Percentiles rank a stretch among this genome's conserved stretches.
These are phyloP conservation scores for Xylaria hypoxylon DNA, from an alignment of 2,329 filamentous ascomycete species.

Conservation along the genomic window DNA sequence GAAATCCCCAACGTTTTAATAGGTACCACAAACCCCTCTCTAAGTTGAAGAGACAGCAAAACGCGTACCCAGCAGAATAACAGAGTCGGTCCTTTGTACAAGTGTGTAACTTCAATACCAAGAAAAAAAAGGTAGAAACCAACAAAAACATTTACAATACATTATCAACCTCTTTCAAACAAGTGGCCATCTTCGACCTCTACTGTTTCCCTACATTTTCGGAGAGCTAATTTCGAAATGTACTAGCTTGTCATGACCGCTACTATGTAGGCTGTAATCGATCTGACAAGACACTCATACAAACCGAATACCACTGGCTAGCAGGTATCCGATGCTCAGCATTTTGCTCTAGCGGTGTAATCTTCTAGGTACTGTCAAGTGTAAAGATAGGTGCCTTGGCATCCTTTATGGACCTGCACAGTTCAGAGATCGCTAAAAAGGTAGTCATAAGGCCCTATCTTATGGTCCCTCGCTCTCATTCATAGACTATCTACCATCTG, in stretches of 20 bases:
- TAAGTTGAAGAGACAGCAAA: constrained; percentile 22
- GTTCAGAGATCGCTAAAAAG: too few species aligned
- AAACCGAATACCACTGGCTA: too few species aligned
- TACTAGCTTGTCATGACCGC: background rate
- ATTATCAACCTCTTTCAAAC: too few species aligned
- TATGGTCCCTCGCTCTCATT: too few species aligned
- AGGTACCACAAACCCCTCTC: constrained; percentile 44
- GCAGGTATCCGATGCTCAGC: too few species aligned
- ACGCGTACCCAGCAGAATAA: background rate
- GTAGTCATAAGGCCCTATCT: too few species aligned
- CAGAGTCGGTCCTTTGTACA: constrained; percentile 24
- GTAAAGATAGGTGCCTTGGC: too few species aligned
- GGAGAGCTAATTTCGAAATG: background rate
- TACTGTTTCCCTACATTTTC: background rate
- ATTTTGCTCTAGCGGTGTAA: too few species aligned
- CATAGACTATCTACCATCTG: too few species aligned
- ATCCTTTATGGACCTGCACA: too few species aligned
- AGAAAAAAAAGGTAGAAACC: constrained; percentile 15
- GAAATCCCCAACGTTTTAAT: background rate
- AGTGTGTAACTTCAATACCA: constrained; percentile 16
- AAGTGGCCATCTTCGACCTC: background rate
- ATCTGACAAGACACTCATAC: too few species aligned
- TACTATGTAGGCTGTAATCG: background rate
- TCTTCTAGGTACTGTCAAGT: too few species aligned
- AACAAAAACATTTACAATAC: background rate